These are phyloP conservation scores for Caloboletus firmus DNA, from an alignment of 1,284 basidiomycete species.

Conservation along the genomic window DNA sequence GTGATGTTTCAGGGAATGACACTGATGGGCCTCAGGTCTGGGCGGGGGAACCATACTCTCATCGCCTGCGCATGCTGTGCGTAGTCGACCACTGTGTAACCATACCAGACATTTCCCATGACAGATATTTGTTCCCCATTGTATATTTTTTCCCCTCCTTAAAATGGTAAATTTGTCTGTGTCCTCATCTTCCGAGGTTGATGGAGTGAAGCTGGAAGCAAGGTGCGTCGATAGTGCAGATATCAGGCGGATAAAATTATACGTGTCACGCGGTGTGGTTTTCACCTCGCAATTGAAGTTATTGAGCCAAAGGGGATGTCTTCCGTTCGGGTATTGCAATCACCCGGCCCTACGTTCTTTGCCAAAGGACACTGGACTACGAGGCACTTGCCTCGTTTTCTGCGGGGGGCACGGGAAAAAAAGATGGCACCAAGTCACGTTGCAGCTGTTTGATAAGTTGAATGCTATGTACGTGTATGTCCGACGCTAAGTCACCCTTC, in stretches of 20 bases:
- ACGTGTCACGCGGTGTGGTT: neutral
- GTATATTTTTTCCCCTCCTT: neutral
- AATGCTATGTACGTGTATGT: too few relatives aligned
- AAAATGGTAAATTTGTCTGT: neutral
- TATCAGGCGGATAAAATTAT: neutral
- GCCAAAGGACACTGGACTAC: neutral
- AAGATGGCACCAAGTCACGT: neutral
- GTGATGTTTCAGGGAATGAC: neutral
- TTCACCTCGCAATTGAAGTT: too few relatives aligned
- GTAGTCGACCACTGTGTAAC: neutral
- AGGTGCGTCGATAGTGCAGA: neutral
- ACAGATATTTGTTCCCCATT: neutral
- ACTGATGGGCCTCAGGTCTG: neutral
- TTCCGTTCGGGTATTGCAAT: neutral
- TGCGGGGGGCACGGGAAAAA: constrained; percentile 8
- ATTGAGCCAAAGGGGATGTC: neutral
- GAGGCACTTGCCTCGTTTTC: constrained; percentile 8
- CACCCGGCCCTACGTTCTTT: constrained; percentile 5
- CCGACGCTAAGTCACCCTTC: constrained; percentile 5
- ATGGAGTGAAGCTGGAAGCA: neutral
- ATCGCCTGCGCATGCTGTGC: neutral
- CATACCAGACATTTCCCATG: neutral
- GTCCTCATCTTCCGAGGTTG: neutral
- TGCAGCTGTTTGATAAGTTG: constrained; percentile 1
- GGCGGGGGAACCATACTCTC: neutral